A percentile compares a stretch with the other conserved stretches of the same genome.
Conservation (phyloP, 352 stramenopile genomes). For the Thraustotheca clavata region DNA sequence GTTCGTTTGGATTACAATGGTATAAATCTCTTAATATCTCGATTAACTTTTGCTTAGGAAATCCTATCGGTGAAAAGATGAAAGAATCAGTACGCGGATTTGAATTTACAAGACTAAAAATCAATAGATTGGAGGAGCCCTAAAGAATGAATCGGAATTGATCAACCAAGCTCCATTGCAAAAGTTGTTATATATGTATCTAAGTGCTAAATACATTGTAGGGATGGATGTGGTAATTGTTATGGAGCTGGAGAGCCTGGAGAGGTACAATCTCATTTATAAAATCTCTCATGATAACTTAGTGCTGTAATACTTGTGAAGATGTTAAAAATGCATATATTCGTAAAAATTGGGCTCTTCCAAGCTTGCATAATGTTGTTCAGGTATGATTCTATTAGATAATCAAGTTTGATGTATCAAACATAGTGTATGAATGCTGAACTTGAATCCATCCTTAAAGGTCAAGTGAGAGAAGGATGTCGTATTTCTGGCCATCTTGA, state of each 20-base stretch:
- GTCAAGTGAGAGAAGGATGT: conserved; percentile 69
- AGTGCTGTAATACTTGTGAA: conserved; percentile 66
- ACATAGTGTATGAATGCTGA: conserved; percentile 62
- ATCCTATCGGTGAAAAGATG: conserved; percentile 30
- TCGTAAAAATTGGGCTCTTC: conserved; percentile 64
- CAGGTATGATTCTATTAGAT: conserved; percentile 31
- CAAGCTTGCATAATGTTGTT: conserved; percentile 61
- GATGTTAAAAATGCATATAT: conserved; percentile 54
- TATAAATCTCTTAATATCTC: conserved; percentile 23
- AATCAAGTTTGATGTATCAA: neutral
- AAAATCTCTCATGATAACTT: conserved; percentile 19
- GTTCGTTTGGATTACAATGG: conserved; percentile 45
- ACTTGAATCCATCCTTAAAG: conserved; percentile 66
- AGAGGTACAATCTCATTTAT: conserved; percentile 29
- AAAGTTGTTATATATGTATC: neutral
- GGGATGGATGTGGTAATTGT: conserved; percentile 58
- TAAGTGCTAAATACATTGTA: conserved; percentile 17
- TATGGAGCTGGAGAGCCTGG: conserved; percentile 56
- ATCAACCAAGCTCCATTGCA: neutral
- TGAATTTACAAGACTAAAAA: neutral
- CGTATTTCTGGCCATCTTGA: conserved; percentile 60
- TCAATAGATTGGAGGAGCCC: conserved; percentile 48
- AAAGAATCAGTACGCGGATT: neutral
- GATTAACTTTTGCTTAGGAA: neutral
- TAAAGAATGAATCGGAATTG: conserved; percentile 50